These are phyloP conservation scores for Cercospora brassicicola DNA, from an alignment of 2,329 filamentous ascomycete species.

Conservation along the genomic window DNA sequence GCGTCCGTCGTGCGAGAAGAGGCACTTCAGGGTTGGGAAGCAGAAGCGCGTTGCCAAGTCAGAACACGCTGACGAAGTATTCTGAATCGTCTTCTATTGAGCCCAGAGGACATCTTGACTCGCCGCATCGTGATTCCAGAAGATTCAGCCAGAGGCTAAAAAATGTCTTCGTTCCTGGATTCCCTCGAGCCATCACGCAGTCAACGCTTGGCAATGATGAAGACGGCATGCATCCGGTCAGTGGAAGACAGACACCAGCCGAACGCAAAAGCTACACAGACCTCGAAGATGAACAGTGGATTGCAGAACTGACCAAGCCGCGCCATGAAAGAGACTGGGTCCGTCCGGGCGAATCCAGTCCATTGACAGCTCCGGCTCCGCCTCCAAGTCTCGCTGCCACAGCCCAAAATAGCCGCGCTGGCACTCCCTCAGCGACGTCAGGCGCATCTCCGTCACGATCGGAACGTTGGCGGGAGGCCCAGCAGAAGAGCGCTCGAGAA, in stretches of 20 bases:
- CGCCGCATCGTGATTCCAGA: conserved; percentile 26
- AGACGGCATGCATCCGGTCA: conserved; percentile 10
- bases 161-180: conserved; percentile 34
- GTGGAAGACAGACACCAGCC: not conserved
- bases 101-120: conserved; percentile 26
- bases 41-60: conserved; percentile 36
- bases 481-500: conserved; percentile 18
- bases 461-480: conserved; percentile 3
- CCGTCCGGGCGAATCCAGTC: conserved; percentile 33
- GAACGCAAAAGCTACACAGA: not conserved
- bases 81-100: conserved; percentile 38
- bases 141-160: conserved; percentile 32
- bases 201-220: conserved; percentile 28
- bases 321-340: conserved; percentile 37
- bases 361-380: conserved; percentile 37
- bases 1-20: conserved; percentile 22
- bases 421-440: not conserved
- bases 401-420: not conserved
- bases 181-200: conserved; percentile 34
- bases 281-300: conserved; percentile 18
- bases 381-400: conserved; percentile 28
- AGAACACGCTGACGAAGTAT: conserved; percentile 29
- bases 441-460: not conserved
- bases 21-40: conserved; percentile 32
- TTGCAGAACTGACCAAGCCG: conserved; percentile 33